phyloP scores from a whole-genome alignment of 345 rosid species.

The Eucalyptus leucophloia region DNA sequence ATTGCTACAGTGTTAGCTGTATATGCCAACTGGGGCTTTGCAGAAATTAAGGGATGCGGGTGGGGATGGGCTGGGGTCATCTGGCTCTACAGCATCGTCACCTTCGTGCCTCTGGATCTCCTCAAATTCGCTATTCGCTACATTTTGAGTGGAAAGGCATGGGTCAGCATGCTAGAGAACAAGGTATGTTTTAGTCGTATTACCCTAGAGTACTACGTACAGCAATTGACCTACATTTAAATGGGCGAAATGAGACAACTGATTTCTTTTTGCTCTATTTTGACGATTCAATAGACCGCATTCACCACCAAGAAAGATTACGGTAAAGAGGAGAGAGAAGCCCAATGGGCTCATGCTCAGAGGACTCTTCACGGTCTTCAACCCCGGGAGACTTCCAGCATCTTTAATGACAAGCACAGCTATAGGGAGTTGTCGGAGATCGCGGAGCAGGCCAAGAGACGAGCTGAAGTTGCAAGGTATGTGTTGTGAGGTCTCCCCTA shows the following conservation, averaged over 20 bases:
- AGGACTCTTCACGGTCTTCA: conserved; percentile 83
- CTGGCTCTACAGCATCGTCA: conserved; percentile 72
- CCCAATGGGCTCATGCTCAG: conserved; percentile 86
- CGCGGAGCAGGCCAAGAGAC: conserved; percentile 83
- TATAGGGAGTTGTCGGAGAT: conserved; percentile 70
- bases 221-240: neutral
- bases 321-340: conserved; percentile 82
- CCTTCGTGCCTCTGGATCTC: conserved; percentile 68
- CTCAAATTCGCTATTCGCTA: conserved; percentile 74
- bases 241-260: neutral
- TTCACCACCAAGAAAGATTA: conserved; percentile 86
- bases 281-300: conserved; percentile 42
- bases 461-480: conserved; percentile 87
- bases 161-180: conserved; percentile 65
- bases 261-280: neutral
- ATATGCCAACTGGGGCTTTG: conserved; percentile 61
- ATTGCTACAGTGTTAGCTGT: conserved; percentile 70
- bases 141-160: conserved; percentile 70
- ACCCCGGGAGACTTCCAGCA: conserved; percentile 28
- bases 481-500: neutral
- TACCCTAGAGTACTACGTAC: neutral
- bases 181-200: conserved; percentile 28
- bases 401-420: conserved; percentile 45
- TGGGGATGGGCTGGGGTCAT: conserved; percentile 95
- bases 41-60: conserved; percentile 66